These are phyloP conservation scores for Lodderomyces metapsilosis DNA, from an alignment of 1,139 yeast species.

Conservation along the genomic window DNA sequence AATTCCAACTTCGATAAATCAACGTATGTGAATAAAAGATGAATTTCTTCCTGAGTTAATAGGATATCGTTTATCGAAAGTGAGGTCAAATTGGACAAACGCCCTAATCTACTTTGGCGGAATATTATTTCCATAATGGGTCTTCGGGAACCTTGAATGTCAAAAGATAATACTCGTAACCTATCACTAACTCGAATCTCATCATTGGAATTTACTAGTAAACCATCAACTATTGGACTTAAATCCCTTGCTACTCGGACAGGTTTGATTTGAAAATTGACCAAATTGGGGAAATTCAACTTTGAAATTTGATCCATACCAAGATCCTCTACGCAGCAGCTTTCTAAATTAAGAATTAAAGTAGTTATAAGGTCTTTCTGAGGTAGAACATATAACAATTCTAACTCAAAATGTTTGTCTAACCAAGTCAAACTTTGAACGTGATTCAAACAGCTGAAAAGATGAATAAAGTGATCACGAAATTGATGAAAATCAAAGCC, in stretches of 20 bases:
- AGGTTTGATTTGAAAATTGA: constrained; percentile 28
- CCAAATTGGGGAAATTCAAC: constrained; percentile 24
- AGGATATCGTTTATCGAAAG: constrained; percentile 29
- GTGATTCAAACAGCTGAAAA: constrained; percentile 21
- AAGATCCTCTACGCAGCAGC: too few relatives aligned
- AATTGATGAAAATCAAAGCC: constrained; percentile 29
- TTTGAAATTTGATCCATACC: constrained; percentile 7
- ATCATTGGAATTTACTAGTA: constrained; percentile 17
- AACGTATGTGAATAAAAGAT: constrained; percentile 19
- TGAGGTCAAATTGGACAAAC: constrained; percentile 19
- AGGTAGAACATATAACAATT: constrained; percentile 24
- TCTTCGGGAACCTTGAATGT: constrained; percentile 14
- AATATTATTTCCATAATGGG: constrained; percentile 12
- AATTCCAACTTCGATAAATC: constrained; percentile 20
- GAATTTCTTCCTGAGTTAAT: constrained; percentile 25
- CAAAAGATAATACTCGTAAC: constrained; percentile 20
- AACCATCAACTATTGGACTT: constrained; percentile 18
- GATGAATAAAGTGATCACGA: constrained; percentile 17
- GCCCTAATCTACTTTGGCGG: constrained; percentile 14
- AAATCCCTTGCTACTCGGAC: constrained; percentile 23
- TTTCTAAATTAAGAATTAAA: constrained; percentile 26
- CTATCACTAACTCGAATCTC: constrained; percentile 12
- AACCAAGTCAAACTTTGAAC: constrained; percentile 34
- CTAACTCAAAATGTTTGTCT: constrained; percentile 31
- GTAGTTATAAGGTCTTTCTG: constrained; percentile 18